Evolutionary conservation across 2,329 filamentous ascomycete genomes (phyloP), one percentile per base, ranked within the genome.

Genomic region (Aspergillus alliaceus): DNA sequence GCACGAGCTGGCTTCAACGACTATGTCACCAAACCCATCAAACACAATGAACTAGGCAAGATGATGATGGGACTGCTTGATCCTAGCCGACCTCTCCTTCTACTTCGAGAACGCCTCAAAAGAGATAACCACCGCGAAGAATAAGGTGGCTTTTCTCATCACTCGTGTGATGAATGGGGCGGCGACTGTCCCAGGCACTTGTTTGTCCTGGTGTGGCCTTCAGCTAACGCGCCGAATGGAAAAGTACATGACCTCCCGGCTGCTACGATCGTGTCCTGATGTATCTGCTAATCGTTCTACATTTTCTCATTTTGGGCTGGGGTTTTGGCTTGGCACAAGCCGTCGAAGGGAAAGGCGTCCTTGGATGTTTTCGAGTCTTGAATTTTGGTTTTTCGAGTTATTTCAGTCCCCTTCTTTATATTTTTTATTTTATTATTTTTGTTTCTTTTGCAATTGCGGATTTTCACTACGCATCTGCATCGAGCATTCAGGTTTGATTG

Each of bases 31-130:
- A 80, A 80, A 58, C 78, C 78, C 25, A 79, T 80, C 60, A 79
- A 79, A 58, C 78, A 79, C 61, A 80, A 79, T 57, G 76, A 78
- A 64, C 62, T 80, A 18, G 78, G 78, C 25, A 77, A 75, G 58
- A 78, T 79, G 77, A 78, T 80, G 76, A 79, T 80, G 74, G 76
- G 70, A 29, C 67, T 80, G 53, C 70, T 80, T 14, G 77, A 79
- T 54, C 72, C 75, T 27, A 72, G 68, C 42, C 66, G 72, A 51
- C 77, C 77, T 51, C 70, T 76, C 48, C 67, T 75, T 60, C 71
- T 79, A 51, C 69, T 79, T 57, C 70, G 74, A 60, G 76, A 79
- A 57, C 76, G 76, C 39, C 64, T 73, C 24, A 59, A 58, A 52
- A 59, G 64, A 29, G 62, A 64, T 18, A 57, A 50, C 32, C 57